A percentile compares a stretch with the other conserved stretches of the same genome.
phyloP scores from a whole-genome alignment of 73 alveolate genomes.

The Effrenium voratum region DNA sequence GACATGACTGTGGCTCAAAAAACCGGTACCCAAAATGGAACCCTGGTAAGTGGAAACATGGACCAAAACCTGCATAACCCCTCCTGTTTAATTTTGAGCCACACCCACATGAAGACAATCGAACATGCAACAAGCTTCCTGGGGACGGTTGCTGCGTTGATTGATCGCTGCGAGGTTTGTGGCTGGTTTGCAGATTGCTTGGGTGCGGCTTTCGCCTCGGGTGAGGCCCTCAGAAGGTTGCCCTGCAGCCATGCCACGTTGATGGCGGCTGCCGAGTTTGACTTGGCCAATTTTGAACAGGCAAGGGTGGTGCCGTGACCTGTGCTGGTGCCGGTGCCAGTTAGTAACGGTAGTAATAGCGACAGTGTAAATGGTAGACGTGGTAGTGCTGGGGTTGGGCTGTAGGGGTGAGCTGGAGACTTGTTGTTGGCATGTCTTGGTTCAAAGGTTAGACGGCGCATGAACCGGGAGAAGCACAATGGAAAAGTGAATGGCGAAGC shows the following conservation, averaged over 20 bases:
- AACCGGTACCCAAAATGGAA: not conserved
- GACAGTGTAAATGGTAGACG: not conserved
- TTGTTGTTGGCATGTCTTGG: too few species aligned
- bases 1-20: not conserved
- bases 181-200: constrained; percentile 70
- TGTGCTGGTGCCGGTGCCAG: too few species aligned
- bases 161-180: constrained; percentile 1
- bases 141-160: too few species aligned
- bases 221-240: not conserved
- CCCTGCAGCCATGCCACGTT: not conserved
- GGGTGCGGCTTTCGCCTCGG: constrained; percentile 90
- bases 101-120: too few species aligned
- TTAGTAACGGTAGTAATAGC: not conserved
- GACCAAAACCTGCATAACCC: not conserved
- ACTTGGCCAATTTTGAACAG: too few species aligned
- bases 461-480: constrained; percentile 55
- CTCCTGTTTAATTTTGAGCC: not conserved
- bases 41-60: not conserved
- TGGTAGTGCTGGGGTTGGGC: too few species aligned
- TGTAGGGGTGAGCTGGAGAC: too few species aligned
- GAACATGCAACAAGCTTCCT: too few species aligned
- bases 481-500: constrained; percentile 42
- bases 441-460: constrained; percentile 47
- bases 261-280: too few species aligned
- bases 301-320: too few species aligned